Evolutionary conservation across 1,284 basidiomycete genomes (phyloP), one percentile per base, ranked within the genome.

Genomic region (Cystobasidium slooffiae): DNA sequence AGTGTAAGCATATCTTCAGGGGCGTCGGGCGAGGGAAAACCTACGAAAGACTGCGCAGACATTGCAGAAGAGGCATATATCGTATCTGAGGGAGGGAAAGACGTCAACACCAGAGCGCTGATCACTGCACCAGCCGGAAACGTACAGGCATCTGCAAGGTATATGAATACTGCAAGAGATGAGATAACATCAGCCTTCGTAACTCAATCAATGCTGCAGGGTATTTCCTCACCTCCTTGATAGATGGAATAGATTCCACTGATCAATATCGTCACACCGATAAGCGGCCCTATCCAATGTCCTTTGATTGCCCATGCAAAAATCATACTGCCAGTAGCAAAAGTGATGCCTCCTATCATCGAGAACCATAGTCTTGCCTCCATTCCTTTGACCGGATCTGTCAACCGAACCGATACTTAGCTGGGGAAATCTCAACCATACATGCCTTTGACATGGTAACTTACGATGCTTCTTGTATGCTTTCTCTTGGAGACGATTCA

Each of bases 351-450:
- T 0, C 88, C 90, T 10, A 85, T 81, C 81, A 90, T 89, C 3
- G 90, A 87, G 24, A 84, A 82, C 76, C 90, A 91, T n/a, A 94
- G 82, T 16, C 91, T 85, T 0, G 91, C 91, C 82, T 93, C 91
- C 0, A 90, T 88, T 0, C 90, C 90, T 58, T 85, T 83, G 9
- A 78, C 84, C 1, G 83, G 81, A 20, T 87, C 85, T 75, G 88
- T 82, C 7, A 24, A 37, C 20, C 39, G 70, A 63, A 63, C 76
- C 76, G 6, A 22, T 64, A 44, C 79, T 16, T 24, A 47, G 39
- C 18, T 37, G 20, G 24, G 46, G 3, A 3, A 49, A 49, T 6
- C 12, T 49, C 12, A 49, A 2, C 46, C 14, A 49, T 49, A 49
- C 46, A 68, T 55, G 53, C 53, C 53, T n/a, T 14, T 10, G 3